Conservation (phyloP, 179 eudicot species). For the Silene coronaria region DNA sequence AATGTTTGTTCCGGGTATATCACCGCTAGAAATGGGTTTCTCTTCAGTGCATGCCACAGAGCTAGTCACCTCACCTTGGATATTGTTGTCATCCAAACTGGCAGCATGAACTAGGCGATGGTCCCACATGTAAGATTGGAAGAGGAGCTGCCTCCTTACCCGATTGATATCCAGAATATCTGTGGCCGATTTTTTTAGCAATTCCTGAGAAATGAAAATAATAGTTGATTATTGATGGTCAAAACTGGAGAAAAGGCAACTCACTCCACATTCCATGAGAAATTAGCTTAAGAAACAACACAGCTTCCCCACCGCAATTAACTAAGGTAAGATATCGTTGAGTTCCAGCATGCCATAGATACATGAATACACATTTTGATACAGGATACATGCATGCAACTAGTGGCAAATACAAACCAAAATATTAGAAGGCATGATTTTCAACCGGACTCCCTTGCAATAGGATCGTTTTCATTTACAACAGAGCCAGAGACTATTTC, state of each 20-base stretch:
- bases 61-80: slow-evolving; percentile 14
- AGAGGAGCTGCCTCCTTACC: slow-evolving; percentile 67
- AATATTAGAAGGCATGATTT: no score
- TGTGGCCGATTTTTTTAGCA: slow-evolving; percentile 40
- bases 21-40: slow-evolving; percentile 26
- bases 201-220: slow-evolving; percentile 44
- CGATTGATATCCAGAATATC: slow-evolving; percentile 88
- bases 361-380: not conserved
- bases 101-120: slow-evolving; percentile 70
- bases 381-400: no score
- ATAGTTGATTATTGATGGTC: not conserved
- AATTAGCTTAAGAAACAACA: not conserved
- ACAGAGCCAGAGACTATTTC: no score
- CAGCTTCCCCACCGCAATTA: not conserved
- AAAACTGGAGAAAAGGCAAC: not conserved
- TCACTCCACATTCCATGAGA: not conserved
- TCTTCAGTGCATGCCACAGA: slow-evolving; percentile 26
- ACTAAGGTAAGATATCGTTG: not conserved
- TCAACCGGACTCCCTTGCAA: no score
- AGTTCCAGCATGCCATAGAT: not conserved
- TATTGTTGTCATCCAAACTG: slow-evolving; percentile 32
- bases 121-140: slow-evolving; percentile 91
- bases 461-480: no score
- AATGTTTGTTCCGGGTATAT: slow-evolving; percentile 24
- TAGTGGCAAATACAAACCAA: no score